A percentile compares a stretch with the other conserved stretches of the same genome.
Evolutionary conservation across 2,329 filamentous ascomycete genomes (phyloP).

Genomic region (Xylaria sp.): DNA sequence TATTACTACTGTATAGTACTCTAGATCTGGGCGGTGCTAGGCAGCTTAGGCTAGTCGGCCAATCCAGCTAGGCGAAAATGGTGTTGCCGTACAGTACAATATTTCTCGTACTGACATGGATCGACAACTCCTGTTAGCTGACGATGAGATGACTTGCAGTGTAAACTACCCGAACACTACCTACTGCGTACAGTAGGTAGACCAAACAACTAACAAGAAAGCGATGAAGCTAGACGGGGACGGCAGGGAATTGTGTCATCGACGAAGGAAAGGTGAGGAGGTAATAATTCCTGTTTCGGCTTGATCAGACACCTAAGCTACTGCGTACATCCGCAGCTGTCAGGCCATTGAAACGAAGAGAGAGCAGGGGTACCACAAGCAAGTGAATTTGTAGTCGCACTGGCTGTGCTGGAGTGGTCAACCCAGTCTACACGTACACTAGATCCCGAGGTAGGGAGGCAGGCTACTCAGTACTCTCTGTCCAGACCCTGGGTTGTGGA

Average conservation of each 20-base stretch:
- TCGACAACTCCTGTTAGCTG: neutral
- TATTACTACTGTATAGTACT: conserved; percentile 33
- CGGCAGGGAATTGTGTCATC: neutral
- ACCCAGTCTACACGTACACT: neutral
- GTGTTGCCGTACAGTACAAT: conserved; percentile 13
- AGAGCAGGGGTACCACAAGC: conserved; percentile 14
- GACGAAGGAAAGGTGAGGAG: neutral
- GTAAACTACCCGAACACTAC: neutral
- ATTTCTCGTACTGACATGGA: conserved; percentile 4
- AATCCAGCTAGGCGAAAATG: conserved; percentile 30
- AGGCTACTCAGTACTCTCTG: too few relatives aligned
- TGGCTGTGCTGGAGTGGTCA: conserved; percentile 15
- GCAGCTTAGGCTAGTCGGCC: conserved; percentile 17
- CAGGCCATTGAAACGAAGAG: conserved; percentile 22
- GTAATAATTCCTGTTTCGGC: conserved; percentile 3
- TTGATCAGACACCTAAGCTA: conserved; percentile 6
- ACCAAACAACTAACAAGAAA: neutral
- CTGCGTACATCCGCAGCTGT: conserved; percentile 5
- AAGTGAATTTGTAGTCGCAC: conserved; percentile 7
- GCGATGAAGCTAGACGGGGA: neutral
- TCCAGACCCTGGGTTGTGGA: conserved; percentile 18
- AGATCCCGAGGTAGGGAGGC: too few relatives aligned
- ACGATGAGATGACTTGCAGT: neutral
- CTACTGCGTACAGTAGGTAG: neutral
- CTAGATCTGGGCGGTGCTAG: conserved; percentile 26